Evolutionary conservation across 139 green algal genomes (phyloP), one percentile per base, ranked within the genome.

Genomic region (Chlamydomonas schloesseri): DNA sequence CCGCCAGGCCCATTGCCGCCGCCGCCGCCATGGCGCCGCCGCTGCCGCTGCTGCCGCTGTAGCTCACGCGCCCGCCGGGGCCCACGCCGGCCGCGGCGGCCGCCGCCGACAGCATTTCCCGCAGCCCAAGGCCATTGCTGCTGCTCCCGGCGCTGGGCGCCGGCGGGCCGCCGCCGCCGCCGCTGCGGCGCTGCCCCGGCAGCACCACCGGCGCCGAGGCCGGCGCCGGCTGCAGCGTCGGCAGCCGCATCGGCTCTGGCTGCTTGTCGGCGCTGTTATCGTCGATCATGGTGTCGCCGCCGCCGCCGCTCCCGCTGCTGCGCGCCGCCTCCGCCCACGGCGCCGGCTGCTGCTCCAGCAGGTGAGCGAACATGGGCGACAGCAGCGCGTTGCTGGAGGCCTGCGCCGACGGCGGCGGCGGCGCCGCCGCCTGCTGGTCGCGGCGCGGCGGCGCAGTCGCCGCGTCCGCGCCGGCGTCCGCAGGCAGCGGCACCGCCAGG

Each of bases 41-140:
- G 71, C 82, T 80, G 84, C 84, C 29, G 65, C 70, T 83, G 50
- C 84, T 71, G 62, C 73, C 73, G 74, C 69, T 74, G 74, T 70
- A 81, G 73, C 73, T 84, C 34, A 60, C 28, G 6, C 73, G 84
- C 6, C 18, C 33, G 15, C 60, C 58, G 58, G 34, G 29, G 10
- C 50, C 21, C 17, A 14, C n/a, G 26, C 26, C 62, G 18, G 33
- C 29, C 21, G 31, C 42, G 28, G n/a, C 79, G 42, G 46, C 24
- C 10, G 31, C 46, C 10, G 33, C 33, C 21, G 34, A 50, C 42
- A 50, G 42, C 42, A 50, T 50, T 8, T 50, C 42, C 6, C 42
- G 42, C 42, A 50, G 42, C 42, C 42, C 42, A 5, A 31, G 2
- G 42, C 28, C 29, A 21, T 46, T 17, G 28, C 18, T 37, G 29